Percentiles rank a stretch among this genome's conserved stretches.
Conservation (phyloP, 1,139 yeast genomes). For the Taiozyma sp. region DNA sequence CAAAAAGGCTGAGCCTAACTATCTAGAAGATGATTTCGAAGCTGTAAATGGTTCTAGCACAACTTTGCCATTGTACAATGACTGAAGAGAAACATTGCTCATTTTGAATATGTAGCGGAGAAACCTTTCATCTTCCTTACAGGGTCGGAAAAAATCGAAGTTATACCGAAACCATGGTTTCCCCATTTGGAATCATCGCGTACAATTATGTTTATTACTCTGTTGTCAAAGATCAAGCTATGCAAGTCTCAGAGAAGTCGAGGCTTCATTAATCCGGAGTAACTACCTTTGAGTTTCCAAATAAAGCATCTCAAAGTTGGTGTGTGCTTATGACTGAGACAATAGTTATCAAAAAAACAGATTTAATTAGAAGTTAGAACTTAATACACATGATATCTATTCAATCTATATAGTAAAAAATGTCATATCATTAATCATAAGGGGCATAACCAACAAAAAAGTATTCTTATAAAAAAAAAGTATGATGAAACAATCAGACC, state of each 20-base stretch:
- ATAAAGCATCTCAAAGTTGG: no score
- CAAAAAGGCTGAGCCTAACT: slow-evolving; percentile 16
- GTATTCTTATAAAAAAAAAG: neutral
- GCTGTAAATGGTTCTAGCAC: neutral
- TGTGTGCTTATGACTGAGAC: no score
- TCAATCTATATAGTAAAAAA: neutral
- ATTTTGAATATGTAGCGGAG: neutral
- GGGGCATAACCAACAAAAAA: neutral
- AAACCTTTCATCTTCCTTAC: neutral
- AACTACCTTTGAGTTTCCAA: no score
- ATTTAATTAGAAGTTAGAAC: no score
- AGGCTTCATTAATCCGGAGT: no score
- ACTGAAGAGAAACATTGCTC: neutral
- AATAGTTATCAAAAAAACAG: no score
- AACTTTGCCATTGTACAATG: neutral
- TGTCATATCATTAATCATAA: neutral
- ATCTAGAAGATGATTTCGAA: slow-evolving; percentile 7
- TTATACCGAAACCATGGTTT: no score
- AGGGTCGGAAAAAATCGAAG: neutral
- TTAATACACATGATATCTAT: neutral
- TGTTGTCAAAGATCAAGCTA: neutral
- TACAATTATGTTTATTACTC: neutral
- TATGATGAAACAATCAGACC: neutral
- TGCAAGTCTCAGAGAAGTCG: neutral
- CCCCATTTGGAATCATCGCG: no score